Evolutionary conservation across 306 rosid species (phyloP).

Genomic region (Arachis hypogaea): DNA sequence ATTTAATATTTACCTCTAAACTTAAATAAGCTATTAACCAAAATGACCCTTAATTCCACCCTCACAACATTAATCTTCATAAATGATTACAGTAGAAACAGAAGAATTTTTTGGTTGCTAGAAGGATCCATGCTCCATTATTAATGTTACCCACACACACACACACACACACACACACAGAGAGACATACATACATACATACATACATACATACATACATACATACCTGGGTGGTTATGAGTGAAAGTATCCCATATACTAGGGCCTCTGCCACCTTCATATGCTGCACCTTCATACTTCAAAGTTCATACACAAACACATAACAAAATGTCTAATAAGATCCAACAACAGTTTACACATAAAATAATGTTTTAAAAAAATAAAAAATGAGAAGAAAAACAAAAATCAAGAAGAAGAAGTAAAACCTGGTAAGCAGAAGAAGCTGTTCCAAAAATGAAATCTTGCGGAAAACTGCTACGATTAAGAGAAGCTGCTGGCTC

Average conservation of each 20-base stretch:
- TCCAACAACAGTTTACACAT: slow-evolving; percentile 8
- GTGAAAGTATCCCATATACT: slow-evolving; percentile 75
- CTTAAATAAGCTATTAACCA: background rate
- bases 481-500: slow-evolving; percentile 43
- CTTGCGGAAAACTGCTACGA: slow-evolving; percentile 53
- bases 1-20: too few relatives aligned
- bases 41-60: background rate
- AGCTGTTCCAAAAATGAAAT: slow-evolving; percentile 60
- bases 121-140: background rate
- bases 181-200: too few relatives aligned
- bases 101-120: background rate
- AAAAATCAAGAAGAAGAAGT: background rate
- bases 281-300: slow-evolving; percentile 55
- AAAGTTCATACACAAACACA: background rate
- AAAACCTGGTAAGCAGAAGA: slow-evolving; percentile 71
- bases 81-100: slow-evolving; percentile 2
- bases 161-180: too few relatives aligned
- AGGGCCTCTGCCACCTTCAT: slow-evolving; percentile 63
- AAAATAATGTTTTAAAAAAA: background rate
- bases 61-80: background rate
- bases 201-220: background rate
- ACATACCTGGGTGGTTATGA: slow-evolving; percentile 57
- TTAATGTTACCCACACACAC: background rate
- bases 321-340: slow-evolving; percentile 13
- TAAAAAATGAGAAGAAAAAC: background rate